Conservation (phyloP, 1,139 yeast species). For the Geotrichum histeridarum region DNA sequence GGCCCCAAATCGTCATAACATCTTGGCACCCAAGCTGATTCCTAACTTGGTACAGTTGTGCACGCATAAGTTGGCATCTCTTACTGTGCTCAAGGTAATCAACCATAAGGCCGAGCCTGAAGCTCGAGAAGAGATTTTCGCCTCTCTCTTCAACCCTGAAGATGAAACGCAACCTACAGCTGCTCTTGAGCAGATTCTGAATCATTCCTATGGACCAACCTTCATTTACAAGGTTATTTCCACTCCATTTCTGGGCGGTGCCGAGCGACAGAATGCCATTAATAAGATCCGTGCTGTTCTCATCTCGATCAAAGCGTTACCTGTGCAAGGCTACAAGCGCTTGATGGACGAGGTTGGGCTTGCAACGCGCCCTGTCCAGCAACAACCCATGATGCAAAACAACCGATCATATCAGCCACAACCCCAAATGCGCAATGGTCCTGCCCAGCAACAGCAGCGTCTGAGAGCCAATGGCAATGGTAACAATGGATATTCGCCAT, state of each 20-base stretch:
- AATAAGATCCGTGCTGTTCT: slow-evolving; percentile 59
- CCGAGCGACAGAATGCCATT: slow-evolving; percentile 54
- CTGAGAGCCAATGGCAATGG: neutral
- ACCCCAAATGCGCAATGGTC: neutral
- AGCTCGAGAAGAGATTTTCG: slow-evolving; percentile 62
- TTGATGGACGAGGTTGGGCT: slow-evolving; percentile 91
- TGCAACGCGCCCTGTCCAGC: slow-evolving; percentile 20
- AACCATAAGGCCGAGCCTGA: slow-evolving; percentile 57
- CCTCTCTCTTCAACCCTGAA: slow-evolving; percentile 48
- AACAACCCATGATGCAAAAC: neutral
- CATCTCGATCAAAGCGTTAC: slow-evolving; percentile 53
- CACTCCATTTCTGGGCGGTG: slow-evolving; percentile 33
- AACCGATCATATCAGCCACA: slow-evolving; percentile 1
- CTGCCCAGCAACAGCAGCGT: neutral
- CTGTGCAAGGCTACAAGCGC: slow-evolving; percentile 72
- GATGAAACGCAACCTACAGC: slow-evolving; percentile 30
- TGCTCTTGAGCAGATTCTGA: slow-evolving; percentile 49
- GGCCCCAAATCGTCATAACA: slow-evolving; percentile 52
- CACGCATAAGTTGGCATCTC: slow-evolving; percentile 79
- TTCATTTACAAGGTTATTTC: slow-evolving; percentile 69
- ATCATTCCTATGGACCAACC: slow-evolving; percentile 69
- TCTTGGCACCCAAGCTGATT: slow-evolving; percentile 54
- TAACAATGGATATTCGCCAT: neutral
- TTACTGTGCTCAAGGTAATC: slow-evolving; percentile 74
- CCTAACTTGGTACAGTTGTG: slow-evolving; percentile 64